Evolutionary conservation across 345 rosid species (phyloP), one percentile per base, ranked within the genome.

Genomic region (Populus deltoides): DNA sequence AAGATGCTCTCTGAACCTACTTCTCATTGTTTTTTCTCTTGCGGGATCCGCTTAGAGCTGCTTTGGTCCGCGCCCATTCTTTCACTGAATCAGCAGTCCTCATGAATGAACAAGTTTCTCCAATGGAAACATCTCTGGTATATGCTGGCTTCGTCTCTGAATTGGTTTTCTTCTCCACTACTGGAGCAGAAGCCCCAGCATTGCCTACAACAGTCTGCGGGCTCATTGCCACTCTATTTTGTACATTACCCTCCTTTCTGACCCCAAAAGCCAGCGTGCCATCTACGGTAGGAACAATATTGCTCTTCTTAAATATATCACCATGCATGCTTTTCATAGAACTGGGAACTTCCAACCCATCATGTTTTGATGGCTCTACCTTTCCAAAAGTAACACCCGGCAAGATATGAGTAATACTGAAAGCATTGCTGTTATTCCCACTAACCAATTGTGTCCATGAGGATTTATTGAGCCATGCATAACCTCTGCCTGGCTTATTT

Each of bases 391-490:
- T 62, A 53, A 74, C 70, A 74, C 77, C 83, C 7, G 94, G 90
- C 73, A 88, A 83, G 81, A 93, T 85, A 69, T 88, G 89, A 18
- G 89, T 82, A 76, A 96, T 83, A 81, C 94, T 93, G 82, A 96
- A 92, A 27, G 91, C 81, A 76, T 73, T 78, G 39, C 66, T 35
- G 76, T 66, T 85, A 49, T 49, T 81, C 70, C 86, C 85, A 70
- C 80, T 74, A 66, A 93, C 86, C 87, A 96, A 80, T 81, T 96
- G 94, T 69, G 91, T 89, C 99, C 99, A 96, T 25, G 99, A 86
- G 41, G 88, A 89, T 72, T 87, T 85, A 71, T 93, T 90, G 76
- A 87, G 89, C 99, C 99, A 96, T 47, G 90, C 83, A 66, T 88
- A 78, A 73, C 97, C 92, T 83, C 90, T 89, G 79, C 92, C 86